A percentile compares a stretch with the other conserved stretches of the same genome.
These are phyloP conservation scores for Globisporangium nagaii DNA, from an alignment of 352 stramenopile species.

Conservation along the genomic window DNA sequence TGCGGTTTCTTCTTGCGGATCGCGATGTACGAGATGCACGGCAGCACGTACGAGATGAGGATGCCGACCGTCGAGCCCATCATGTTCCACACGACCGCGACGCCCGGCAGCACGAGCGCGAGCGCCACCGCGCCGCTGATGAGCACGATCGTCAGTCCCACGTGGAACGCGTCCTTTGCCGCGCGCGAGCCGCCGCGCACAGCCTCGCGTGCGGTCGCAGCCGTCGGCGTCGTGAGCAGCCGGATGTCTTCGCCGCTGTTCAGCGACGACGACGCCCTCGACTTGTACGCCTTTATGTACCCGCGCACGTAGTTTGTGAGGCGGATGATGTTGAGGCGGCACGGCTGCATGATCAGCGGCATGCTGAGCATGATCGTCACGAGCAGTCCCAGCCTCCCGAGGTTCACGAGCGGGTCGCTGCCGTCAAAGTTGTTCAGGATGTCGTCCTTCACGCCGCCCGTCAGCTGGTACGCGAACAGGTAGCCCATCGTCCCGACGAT, in stretches of 20 bases:
- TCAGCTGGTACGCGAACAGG: constrained; percentile 73
- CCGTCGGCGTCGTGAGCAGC: constrained; percentile 21
- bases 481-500: constrained; percentile 91
- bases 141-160: constrained; percentile 66
- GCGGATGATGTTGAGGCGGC: constrained; percentile 64
- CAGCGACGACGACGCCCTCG: constrained; percentile 15
- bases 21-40: constrained; percentile 77
- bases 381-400: constrained; percentile 73
- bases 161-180: constrained; percentile 31
- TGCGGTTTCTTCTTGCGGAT: constrained; percentile 70
- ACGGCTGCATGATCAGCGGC: constrained; percentile 84
- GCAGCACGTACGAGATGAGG: constrained; percentile 85
- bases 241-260: constrained; percentile 25
- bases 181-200: not conserved
- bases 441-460: constrained; percentile 65
- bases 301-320: constrained; percentile 41
- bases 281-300: constrained; percentile 23
- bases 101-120: constrained; percentile 66
- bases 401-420: constrained; percentile 76
- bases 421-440: constrained; percentile 87
- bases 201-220: not conserved
- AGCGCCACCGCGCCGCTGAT: constrained; percentile 53
- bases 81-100: constrained; percentile 87
- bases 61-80: constrained; percentile 85
- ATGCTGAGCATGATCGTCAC: constrained; percentile 80